These are phyloP conservation scores for Mycena floridula DNA, from an alignment of 768 basidiomycete species.

Conservation along the genomic window DNA sequence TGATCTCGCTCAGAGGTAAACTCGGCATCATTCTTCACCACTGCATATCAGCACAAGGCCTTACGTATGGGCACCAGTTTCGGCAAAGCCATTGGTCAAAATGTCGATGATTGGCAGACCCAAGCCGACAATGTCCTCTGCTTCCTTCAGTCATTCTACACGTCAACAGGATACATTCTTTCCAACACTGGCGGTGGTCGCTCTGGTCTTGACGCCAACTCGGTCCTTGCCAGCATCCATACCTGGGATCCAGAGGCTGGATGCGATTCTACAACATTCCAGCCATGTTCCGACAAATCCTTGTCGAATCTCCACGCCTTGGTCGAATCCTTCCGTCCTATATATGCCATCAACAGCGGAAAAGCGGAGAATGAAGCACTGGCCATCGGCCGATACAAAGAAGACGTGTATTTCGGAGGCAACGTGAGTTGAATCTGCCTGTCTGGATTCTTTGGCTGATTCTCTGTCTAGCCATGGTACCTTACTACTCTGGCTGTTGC, in stretches of 20 bases:
- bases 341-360: conserved; percentile 61
- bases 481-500: conserved; percentile 65
- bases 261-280: conserved; percentile 52
- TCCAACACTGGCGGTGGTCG: conserved; percentile 73
- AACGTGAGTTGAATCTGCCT: conserved; percentile 41
- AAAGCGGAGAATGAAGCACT: conserved; percentile 41
- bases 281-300: conserved; percentile 75
- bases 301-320: conserved; percentile 62
- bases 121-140: conserved; percentile 47
- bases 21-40: conserved; percentile 54
- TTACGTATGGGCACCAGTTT: conserved; percentile 43
- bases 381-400: conserved; percentile 54
- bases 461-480: conserved; percentile 62
- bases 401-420: conserved; percentile 49
- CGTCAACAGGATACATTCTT: conserved; percentile 52
- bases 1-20: too few species aligned
- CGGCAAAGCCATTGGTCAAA: conserved; percentile 36
- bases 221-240: conserved; percentile 63
- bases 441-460: background rate
- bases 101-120: conserved; percentile 25
- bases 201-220: conserved; percentile 71
- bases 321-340: conserved; percentile 56
- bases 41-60: conserved; percentile 48
- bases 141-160: conserved; percentile 63
- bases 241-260: conserved; percentile 51